These are phyloP conservation scores for Malassezia equina DNA, from an alignment of 1,284 basidiomycete genomes.

Conservation along the genomic window DNA sequence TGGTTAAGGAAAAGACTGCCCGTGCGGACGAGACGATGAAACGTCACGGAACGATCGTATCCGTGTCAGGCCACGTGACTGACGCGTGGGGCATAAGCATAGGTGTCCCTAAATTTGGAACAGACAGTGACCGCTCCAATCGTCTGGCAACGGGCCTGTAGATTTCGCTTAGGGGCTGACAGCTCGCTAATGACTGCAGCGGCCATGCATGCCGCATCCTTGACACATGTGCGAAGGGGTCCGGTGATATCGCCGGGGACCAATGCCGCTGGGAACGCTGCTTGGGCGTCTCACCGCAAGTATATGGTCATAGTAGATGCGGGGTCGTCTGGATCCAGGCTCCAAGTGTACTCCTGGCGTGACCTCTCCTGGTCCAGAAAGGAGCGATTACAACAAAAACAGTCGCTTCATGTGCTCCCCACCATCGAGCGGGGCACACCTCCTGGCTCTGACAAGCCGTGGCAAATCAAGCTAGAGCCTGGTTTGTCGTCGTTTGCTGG, in stretches of 20 bases:
- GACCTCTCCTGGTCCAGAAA: slow-evolving; percentile 58
- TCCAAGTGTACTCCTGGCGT: slow-evolving; percentile 95
- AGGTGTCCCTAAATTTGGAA: not conserved
- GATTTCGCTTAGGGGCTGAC: not conserved
- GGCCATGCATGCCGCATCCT: not conserved
- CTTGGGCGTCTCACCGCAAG: slow-evolving; percentile 19
- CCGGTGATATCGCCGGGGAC: not conserved
- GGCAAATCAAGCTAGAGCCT: slow-evolving; percentile 86
- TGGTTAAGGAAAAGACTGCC: too few relatives aligned
- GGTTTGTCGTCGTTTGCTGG: slow-evolving; percentile 80
- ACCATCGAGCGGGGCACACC: slow-evolving; percentile 83
- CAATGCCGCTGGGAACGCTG: not conserved
- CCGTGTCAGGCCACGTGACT: not conserved
- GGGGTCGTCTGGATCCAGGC: slow-evolving; percentile 86
- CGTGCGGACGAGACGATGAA: not conserved
- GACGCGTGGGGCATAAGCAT: not conserved
- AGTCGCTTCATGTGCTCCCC: slow-evolving; percentile 54
- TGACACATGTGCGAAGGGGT: not conserved
- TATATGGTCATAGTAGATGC: slow-evolving; percentile 97
- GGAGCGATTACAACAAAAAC: slow-evolving; percentile 37
- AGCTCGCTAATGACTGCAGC: not conserved
- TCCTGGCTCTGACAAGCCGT: slow-evolving; percentile 56
- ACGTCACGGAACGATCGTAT: not conserved
- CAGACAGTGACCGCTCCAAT: not conserved
- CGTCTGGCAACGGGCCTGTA: not conserved